Conservation (phyloP, 2,329 filamentous ascomycete species). For the Coniochaeta sp. region DNA sequence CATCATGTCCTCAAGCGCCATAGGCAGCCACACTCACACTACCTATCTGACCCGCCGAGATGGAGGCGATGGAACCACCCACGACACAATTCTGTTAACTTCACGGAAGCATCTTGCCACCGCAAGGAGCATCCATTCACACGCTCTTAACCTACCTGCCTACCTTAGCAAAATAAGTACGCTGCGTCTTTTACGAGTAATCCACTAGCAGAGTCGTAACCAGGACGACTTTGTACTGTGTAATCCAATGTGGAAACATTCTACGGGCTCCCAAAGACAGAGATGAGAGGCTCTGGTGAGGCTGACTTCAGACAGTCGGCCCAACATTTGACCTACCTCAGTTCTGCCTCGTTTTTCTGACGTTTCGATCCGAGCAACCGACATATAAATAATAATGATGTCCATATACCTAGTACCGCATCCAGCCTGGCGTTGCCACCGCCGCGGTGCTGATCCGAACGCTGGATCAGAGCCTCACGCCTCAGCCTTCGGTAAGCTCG, state of each 20-base stretch:
- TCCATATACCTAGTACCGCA: too few species aligned
- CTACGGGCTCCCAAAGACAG: too few species aligned
- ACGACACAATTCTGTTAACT: neutral
- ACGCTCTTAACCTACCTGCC: too few species aligned
- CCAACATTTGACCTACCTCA: neutral
- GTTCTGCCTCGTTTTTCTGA: neutral
- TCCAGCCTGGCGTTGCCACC: neutral
- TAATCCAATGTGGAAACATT: too few species aligned
- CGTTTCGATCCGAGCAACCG: neutral
- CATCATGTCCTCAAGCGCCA: neutral
- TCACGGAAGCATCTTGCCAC: too few species aligned
- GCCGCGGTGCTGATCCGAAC: neutral
- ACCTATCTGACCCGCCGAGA: neutral
- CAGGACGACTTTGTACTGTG: too few species aligned
- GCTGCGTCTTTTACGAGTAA: too few species aligned
- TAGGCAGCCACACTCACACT: neutral
- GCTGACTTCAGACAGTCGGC: too few species aligned
- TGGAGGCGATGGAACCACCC: neutral
- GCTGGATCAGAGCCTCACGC: neutral
- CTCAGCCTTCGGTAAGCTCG: neutral
- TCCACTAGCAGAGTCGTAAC: neutral
- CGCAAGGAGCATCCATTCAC: too few species aligned
- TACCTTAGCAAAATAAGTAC: too few species aligned
- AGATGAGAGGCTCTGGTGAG: too few species aligned
- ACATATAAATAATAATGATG: too few species aligned